Percentiles rank a stretch among this genome's conserved stretches.
Conservation (phyloP, 306 rosid species). For the Rosa chinensis region DNA sequence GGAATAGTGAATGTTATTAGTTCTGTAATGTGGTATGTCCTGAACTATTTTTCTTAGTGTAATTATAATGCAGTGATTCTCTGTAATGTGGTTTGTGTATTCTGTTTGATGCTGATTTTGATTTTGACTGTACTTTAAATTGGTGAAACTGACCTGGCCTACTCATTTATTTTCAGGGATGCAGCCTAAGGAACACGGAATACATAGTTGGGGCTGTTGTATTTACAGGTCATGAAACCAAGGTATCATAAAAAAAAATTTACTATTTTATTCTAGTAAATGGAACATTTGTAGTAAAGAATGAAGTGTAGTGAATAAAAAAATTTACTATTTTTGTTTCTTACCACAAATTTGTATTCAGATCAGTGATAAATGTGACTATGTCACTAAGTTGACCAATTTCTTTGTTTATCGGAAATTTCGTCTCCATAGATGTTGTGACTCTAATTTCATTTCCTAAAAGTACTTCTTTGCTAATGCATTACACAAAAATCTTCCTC, state of each 20-base stretch:
- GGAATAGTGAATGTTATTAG: not conserved
- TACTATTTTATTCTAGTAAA: not conserved
- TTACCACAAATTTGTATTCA: not conserved
- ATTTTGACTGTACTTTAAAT: not conserved
- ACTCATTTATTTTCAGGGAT: conserved; percentile 62
- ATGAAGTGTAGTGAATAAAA: not conserved
- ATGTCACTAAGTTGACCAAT: not conserved
- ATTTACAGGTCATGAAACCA: conserved; percentile 95
- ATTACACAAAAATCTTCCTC: not conserved
- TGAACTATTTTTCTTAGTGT: not conserved
- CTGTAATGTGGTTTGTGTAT: conserved; percentile 9
- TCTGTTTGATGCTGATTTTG: conserved; percentile 16
- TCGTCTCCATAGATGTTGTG: not conserved
- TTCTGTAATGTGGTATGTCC: not conserved
- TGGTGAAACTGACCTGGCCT: not conserved
- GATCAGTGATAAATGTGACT: not conserved
- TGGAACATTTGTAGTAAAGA: not conserved
- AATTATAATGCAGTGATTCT: not conserved
- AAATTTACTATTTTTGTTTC: not conserved
- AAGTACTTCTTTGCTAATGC: not conserved
- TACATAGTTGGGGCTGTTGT: conserved; percentile 87
- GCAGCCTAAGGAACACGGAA: conserved; percentile 97
- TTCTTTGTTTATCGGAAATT: not conserved
- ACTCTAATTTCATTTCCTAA: not conserved
- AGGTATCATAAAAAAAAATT: conserved; percentile 75